phyloP scores from a whole-genome alignment of 305 asterid species.

The Fraxinus greggii region DNA sequence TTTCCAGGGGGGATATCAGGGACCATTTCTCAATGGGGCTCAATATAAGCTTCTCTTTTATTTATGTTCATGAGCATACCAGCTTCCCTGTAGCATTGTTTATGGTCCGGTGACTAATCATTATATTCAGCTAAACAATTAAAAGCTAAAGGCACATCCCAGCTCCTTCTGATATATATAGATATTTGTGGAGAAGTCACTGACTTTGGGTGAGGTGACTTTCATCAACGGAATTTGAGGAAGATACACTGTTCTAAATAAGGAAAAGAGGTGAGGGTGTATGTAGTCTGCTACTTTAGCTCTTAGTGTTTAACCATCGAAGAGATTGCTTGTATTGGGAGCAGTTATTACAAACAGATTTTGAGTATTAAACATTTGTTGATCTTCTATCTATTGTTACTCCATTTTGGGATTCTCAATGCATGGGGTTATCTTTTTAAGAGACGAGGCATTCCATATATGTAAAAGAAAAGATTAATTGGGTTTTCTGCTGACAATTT shows the following conservation, averaged over 20 bases:
- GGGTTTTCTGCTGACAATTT: neutral
- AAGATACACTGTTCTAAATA: neutral
- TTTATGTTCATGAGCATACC: neutral
- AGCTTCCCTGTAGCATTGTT: neutral
- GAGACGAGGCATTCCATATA: neutral
- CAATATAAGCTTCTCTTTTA: neutral
- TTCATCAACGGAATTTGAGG: neutral
- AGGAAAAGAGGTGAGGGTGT: neutral
- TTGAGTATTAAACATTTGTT: neutral
- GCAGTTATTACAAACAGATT: neutral
- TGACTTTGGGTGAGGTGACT: neutral
- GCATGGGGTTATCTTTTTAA: neutral
- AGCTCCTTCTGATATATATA: neutral
- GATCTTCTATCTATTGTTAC: neutral
- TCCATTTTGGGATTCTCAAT: neutral
- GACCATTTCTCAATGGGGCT: neutral
- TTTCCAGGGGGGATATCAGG: conserved; percentile 1
- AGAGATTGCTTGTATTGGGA: neutral
- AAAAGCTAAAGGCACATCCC: neutral
- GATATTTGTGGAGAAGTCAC: neutral
- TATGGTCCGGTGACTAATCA: neutral
- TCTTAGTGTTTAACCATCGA: neutral
- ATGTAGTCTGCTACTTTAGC: neutral
- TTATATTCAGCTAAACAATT: neutral
- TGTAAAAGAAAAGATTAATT: neutral